phyloP scores from a whole-genome alignment of 805 yeast species.

The Cyberlindnera maclurae region DNA sequence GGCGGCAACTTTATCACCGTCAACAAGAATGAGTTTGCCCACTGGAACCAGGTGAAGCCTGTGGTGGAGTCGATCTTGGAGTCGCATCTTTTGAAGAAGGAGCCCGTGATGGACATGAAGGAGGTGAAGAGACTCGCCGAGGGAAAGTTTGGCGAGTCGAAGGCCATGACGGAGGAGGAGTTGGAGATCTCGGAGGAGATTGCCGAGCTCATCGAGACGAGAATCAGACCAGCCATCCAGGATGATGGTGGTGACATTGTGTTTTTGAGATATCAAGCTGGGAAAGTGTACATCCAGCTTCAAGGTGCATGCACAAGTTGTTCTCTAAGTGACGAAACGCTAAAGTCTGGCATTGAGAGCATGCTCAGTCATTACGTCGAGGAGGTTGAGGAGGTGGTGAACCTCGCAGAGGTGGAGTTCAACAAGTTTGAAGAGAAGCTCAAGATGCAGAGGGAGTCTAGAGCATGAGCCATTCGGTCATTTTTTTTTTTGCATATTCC shows the following conservation, averaged over 20 bases:
- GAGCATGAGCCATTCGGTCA: slow-evolving; percentile 4
- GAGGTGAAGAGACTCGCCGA: slow-evolving; percentile 5
- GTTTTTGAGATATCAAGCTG: slow-evolving; percentile 77
- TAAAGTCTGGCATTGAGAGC: slow-evolving; percentile 93
- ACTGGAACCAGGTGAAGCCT: slow-evolving; percentile 70
- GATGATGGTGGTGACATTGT: slow-evolving; percentile 98
- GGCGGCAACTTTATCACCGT: slow-evolving; percentile 72
- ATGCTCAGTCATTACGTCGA: slow-evolving; percentile 96
- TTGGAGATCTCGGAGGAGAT: slow-evolving; percentile 82
- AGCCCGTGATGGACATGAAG: slow-evolving; percentile 21
- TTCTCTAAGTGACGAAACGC: slow-evolving; percentile 82
- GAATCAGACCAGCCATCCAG: slow-evolving; percentile 95
- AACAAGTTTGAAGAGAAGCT: slow-evolving; percentile 23
- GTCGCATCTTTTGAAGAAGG: slow-evolving; percentile 25
- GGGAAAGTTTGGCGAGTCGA: slow-evolving; percentile 2
- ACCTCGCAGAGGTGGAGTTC: slow-evolving; percentile 24
- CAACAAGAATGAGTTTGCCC: slow-evolving; percentile 55
- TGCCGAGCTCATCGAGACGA: slow-evolving; percentile 85
- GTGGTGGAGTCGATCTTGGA: slow-evolving; percentile 46
- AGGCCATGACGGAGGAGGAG: slow-evolving; percentile 46
- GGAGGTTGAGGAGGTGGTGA: slow-evolving; percentile 76
- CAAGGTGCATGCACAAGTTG: slow-evolving; percentile 97
- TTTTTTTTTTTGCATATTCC: neutral
- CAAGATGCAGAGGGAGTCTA: slow-evolving; percentile 14
- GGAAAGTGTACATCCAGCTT: slow-evolving; percentile 79